Evolutionary conservation across 2,329 filamentous ascomycete species (phyloP), one percentile per base, ranked within the genome.

Genomic region (Pseudonectria buxi): DNA sequence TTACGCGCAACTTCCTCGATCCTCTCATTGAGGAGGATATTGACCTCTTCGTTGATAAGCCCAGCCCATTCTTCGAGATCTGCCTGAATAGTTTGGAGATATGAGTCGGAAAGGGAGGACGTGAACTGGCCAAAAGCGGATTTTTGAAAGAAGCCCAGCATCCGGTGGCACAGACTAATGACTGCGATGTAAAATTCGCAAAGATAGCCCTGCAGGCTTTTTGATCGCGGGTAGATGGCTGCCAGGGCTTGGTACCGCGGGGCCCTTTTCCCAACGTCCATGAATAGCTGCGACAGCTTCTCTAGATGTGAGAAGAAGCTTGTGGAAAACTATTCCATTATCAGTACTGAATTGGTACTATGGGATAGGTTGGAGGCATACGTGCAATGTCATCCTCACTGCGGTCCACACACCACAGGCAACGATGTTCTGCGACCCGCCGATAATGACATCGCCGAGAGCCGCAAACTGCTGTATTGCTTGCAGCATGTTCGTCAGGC

Each of bases 351-450:
- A 24, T 11, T 13, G 14, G 11, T 0, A 26, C 26, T 1, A 27
- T 14, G 3, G 15, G 22, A 28, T n/a, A 1, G 24, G 5, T 22
- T 36, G 5, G 1, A 14, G 4, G 56, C 59, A 24, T 26, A 70
- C 63, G 28, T 64, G 39, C 14, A 70, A 49, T 2, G 62, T 57
- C 41, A 63, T 57, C 28, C 65, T 57, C 7, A 69, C 62, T 2
- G 66, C 35, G 1, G 62, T 56, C 68, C 65, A 71, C 0, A 71
- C 62, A 10, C 65, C 56, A 36, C 62, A 65, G 0, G 65, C 65
- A 7, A 69, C 49, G 0, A 69, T 28, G 27, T 68, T 69, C 43
- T 70, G 66, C 0, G 60, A 61, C 2, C 62, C 64, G 0, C 66
- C 64, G 12, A 69, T 33, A 0, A 53, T n/a, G 0, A 54, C 24